These are phyloP conservation scores for Tuber umbilicatum DNA, from an alignment of 495 filamentous ascomycete genomes.

Conservation along the genomic window DNA sequence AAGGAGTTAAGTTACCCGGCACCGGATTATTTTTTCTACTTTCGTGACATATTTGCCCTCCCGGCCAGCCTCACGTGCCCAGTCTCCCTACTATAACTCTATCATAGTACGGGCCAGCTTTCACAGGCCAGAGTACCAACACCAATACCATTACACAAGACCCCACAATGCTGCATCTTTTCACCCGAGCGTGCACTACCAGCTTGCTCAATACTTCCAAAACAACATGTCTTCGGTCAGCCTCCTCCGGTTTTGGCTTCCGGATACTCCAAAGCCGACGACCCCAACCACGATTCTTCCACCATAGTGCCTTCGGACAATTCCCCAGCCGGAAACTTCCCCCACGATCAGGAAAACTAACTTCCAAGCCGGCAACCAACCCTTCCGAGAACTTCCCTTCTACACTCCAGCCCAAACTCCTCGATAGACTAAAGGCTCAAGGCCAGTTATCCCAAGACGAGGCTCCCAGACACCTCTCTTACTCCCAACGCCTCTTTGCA, in stretches of 20 bases:
- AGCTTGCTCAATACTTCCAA: conserved; percentile 12
- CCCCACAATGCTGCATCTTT: conserved; percentile 22
- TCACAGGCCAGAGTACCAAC: not conserved
- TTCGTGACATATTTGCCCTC: not conserved
- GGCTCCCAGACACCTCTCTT: conserved; percentile 28
- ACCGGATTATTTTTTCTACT: not conserved
- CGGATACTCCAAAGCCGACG: conserved; percentile 14
- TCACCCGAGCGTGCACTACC: conserved; percentile 12
- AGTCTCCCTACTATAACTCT: not conserved
- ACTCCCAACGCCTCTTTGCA: conserved; percentile 38
- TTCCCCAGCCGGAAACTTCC: conserved; percentile 9
- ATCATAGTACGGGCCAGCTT: not conserved
- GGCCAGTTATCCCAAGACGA: conserved; percentile 28
- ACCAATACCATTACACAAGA: not conserved
- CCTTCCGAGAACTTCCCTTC: conserved; percentile 7
- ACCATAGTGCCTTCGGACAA: conserved; percentile 12
- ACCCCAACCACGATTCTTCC: conserved; percentile 24
- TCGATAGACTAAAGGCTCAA: conserved; percentile 29
- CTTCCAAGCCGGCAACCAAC: not conserved
- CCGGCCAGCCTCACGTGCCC: not conserved
- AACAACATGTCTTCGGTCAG: conserved; percentile 14
- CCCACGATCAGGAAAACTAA: conserved; percentile 14
- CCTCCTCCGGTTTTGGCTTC: conserved; percentile 9
- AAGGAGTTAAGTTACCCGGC: conserved; percentile 1
- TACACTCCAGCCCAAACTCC: conserved; percentile 20